These are phyloP conservation scores for Narthecium ossifragum DNA, from an alignment of 106 monocot species.

Conservation along the genomic window DNA sequence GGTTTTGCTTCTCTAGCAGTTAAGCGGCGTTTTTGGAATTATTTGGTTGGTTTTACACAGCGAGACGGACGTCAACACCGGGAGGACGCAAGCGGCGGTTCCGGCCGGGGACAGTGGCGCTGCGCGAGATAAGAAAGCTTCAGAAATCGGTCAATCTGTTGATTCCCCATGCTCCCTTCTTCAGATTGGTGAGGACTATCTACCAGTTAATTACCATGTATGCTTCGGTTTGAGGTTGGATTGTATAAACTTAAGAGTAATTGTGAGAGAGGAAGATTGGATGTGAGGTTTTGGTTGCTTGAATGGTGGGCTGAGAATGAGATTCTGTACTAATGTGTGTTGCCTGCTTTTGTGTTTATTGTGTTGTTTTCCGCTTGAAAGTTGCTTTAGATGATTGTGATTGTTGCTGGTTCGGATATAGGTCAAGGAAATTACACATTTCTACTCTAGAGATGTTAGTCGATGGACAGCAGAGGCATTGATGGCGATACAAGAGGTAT, in stretches of 20 bases:
- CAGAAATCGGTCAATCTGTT: slow-evolving; percentile 33
- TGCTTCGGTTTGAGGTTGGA: background rate
- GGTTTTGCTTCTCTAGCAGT: background rate
- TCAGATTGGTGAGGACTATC: slow-evolving; percentile 37
- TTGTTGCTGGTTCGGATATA: background rate
- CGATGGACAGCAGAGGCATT: slow-evolving; percentile 37
- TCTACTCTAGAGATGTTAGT: slow-evolving; percentile 12
- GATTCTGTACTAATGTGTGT: too few relatives aligned
- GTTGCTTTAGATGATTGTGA: background rate
- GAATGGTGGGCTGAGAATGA: background rate
- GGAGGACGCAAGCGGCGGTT: slow-evolving; percentile 10
- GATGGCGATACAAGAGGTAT: slow-evolving; percentile 33
- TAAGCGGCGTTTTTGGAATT: too few relatives aligned
- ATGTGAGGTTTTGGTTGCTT: slow-evolving; percentile 25
- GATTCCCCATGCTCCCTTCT: slow-evolving; percentile 37
- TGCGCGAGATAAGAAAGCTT: slow-evolving; percentile 40
- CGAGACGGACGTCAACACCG: background rate
- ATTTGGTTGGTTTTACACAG: background rate
- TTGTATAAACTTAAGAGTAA: too few relatives aligned
- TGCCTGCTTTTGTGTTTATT: background rate
- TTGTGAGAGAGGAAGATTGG: background rate
- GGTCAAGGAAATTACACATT: slow-evolving; percentile 38
- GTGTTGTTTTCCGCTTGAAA: background rate
- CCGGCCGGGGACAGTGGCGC: slow-evolving; percentile 40
- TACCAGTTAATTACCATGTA: background rate